These are phyloP conservation scores for Schizosaccharomyces pombe DNA, from an alignment of 805 yeast species.

Conservation along the genomic window DNA sequence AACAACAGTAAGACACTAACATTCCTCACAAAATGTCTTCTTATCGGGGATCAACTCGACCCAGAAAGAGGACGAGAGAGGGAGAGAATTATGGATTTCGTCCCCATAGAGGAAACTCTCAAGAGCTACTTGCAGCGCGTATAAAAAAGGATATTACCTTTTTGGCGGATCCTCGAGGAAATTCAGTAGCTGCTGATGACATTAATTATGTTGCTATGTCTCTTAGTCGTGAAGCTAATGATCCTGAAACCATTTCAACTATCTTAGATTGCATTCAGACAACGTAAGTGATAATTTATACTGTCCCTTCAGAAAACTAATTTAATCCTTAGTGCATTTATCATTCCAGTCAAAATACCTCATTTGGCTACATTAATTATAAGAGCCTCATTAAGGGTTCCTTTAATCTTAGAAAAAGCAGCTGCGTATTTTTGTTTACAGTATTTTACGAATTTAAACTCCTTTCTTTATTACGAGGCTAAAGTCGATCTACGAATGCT, in stretches of 20 bases:
- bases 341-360: slow-evolving; percentile 78
- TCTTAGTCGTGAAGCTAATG: not conserved
- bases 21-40: not conserved
- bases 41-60: not conserved
- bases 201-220: slow-evolving; percentile 3
- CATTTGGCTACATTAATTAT: slow-evolving; percentile 46
- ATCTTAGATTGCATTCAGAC: not conserved
- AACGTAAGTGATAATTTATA: not conserved
- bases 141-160: not conserved
- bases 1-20: too few species aligned
- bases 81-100: not conserved
- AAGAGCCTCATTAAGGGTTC: slow-evolving; percentile 47
- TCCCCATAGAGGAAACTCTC: not conserved
- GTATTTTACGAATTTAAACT: slow-evolving; percentile 33
- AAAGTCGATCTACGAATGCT: slow-evolving; percentile 29
- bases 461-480: slow-evolving; percentile 42
- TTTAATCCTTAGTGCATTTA: slow-evolving; percentile 18
- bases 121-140: not conserved
- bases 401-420: slow-evolving; percentile 34
- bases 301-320: too few species aligned
- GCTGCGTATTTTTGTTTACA: not conserved
- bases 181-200: slow-evolving; percentile 1
- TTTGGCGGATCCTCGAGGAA: slow-evolving; percentile 2
- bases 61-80: slow-evolving; percentile 1
- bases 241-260: not conserved